Evolutionary conservation across 164 flowering plant genomes (phyloP).

Genomic region (Vitis riparia): DNA sequence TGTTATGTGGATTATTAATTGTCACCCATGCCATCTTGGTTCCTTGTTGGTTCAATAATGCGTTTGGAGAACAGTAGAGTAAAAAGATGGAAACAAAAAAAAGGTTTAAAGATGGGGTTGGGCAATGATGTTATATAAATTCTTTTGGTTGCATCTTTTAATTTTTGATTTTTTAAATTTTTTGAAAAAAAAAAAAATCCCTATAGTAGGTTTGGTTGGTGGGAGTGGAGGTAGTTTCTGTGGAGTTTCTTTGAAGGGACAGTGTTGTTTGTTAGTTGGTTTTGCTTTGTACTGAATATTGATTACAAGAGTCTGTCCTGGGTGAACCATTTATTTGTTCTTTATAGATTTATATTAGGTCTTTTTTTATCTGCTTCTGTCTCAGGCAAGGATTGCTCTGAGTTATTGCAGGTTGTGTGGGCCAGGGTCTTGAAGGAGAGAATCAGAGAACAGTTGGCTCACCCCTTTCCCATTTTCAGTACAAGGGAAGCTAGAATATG

Average conservation of each 20-base stretch:
- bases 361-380: slow-evolving; percentile 8
- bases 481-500: slow-evolving; percentile 17
- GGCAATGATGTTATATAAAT: slow-evolving; percentile 3
- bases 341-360: slow-evolving; percentile 1
- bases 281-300: slow-evolving; percentile 12
- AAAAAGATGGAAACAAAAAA: slow-evolving; percentile 5
- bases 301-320: slow-evolving; percentile 6
- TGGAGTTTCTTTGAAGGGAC: slow-evolving; percentile 49
- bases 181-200: background rate
- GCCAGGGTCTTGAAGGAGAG: slow-evolving; percentile 19
- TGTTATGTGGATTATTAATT: background rate
- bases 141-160: slow-evolving; percentile 7
- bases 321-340: slow-evolving; percentile 6
- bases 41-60: slow-evolving; percentile 11
- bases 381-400: slow-evolving; percentile 18
- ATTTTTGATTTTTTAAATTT: background rate
- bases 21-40: background rate
- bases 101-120: slow-evolving; percentile 8
- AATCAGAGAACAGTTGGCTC: background rate
- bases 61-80: slow-evolving; percentile 5
- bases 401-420: slow-evolving; percentile 34
- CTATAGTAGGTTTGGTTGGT: slow-evolving; percentile 27
- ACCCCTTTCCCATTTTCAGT: background rate
- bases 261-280: slow-evolving; percentile 24
- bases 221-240: slow-evolving; percentile 36